phyloP scores from a whole-genome alignment of 2,329 filamentous ascomycete species.

The Penicillium hordei region DNA sequence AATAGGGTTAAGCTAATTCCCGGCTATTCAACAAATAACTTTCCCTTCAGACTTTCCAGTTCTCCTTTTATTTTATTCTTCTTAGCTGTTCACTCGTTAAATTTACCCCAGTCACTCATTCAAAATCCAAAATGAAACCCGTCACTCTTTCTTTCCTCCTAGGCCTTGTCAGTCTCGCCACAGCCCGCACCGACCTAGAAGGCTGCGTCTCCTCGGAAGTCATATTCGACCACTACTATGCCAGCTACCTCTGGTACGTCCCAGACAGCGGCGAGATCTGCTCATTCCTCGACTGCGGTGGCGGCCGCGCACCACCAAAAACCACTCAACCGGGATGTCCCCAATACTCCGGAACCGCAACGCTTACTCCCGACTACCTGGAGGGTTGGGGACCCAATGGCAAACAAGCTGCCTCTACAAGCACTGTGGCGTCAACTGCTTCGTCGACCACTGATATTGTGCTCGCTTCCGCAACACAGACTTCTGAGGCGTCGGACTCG shows the following conservation, averaged over 20 bases:
- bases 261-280: conserved; percentile 66
- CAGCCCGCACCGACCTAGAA: conserved; percentile 26
- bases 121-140: conserved; percentile 22
- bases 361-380: conserved; percentile 25
- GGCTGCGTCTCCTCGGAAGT: conserved; percentile 30
- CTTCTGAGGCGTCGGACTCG: background rate
- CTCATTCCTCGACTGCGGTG: conserved; percentile 64
- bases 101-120: conserved; percentile 3
- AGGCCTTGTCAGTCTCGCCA: conserved; percentile 12
- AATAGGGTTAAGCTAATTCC: background rate
- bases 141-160: conserved; percentile 21
- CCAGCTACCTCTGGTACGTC: conserved; percentile 54
- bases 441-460: background rate
- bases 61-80: background rate
- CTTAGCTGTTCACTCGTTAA: conserved; percentile 7
- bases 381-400: conserved; percentile 24
- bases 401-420: conserved; percentile 19
- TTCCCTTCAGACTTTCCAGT: background rate
- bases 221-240: conserved; percentile 25
- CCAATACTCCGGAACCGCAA: conserved; percentile 26
- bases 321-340: conserved; percentile 62
- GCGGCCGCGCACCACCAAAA: conserved; percentile 64
- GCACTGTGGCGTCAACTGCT: conserved; percentile 12
- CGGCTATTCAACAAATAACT: background rate
- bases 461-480: background rate